Evolutionary conservation across 495 filamentous ascomycete genomes (phyloP).

Genomic region (Rostrohypoxylon terebratum): DNA sequence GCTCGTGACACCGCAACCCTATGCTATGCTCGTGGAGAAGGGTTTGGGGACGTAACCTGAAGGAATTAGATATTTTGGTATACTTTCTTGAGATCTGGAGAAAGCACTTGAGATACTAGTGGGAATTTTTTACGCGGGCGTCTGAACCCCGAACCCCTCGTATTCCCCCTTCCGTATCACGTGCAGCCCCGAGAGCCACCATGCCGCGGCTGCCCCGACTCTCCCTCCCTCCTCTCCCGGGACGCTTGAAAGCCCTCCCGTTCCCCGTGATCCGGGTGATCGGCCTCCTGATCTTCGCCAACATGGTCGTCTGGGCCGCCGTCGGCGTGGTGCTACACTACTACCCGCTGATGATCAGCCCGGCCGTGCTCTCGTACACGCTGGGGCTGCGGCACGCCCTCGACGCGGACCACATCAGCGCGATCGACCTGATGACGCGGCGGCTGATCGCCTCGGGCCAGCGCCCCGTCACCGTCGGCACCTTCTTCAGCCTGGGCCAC

Average conservation of each 20-base stretch:
- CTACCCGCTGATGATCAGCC: slow-evolving; percentile 72
- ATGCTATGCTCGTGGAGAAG: slow-evolving; percentile 1
- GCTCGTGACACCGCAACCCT: neutral
- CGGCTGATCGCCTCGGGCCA: slow-evolving; percentile 89
- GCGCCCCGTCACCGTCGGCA: slow-evolving; percentile 90
- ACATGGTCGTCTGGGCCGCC: slow-evolving; percentile 78
- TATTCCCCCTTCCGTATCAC: neutral
- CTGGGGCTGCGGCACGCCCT: slow-evolving; percentile 93
- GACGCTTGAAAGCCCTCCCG: slow-evolving; percentile 63
- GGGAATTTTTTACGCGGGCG: too few species aligned
- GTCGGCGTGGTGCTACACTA: slow-evolving; percentile 73
- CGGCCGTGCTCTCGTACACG: slow-evolving; percentile 86
- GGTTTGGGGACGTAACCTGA: too few species aligned
- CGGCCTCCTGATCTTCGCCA: slow-evolving; percentile 69
- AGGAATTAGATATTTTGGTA: too few species aligned
- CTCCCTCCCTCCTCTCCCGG: slow-evolving; percentile 38
- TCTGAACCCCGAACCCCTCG: too few species aligned
- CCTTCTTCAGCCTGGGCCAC: slow-evolving; percentile 95
- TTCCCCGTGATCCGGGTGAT: slow-evolving; percentile 76
- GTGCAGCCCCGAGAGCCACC: neutral
- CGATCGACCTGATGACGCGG: slow-evolving; percentile 95
- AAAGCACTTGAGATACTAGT: too few species aligned
- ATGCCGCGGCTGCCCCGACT: slow-evolving; percentile 31
- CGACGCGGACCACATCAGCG: slow-evolving; percentile 96
- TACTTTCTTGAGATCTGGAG: too few species aligned